Base-by-base conservation (phyloP, 2,329 filamentous ascomycete species). In the Curvularia spicifera region DNA sequence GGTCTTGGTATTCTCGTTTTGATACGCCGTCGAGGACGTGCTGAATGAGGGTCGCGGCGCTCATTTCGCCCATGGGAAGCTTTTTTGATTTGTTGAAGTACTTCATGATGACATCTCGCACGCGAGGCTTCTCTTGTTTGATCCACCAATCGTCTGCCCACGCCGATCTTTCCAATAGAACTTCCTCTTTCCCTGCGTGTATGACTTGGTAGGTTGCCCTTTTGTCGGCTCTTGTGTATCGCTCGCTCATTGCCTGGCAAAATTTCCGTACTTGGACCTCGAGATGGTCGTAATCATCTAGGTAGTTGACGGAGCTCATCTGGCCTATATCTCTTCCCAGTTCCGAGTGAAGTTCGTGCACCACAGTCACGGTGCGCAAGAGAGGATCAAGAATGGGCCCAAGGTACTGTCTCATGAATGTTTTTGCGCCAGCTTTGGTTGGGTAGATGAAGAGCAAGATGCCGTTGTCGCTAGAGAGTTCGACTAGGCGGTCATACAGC, bases 61-160 rank as follows among this genome's bases (percentile, higher is more conserved):
- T 84, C 45, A 84, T 69, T 53, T 84, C 81, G 49, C 72, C 70
- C 7, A 75, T 75, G 3, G 77, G 75, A 37, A 78, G 74, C 64
- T 76, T 77, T 53, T 78, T 75, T 20, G 78, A 76, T 55, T 79
- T 78, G 35, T 78, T 77, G 51, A 80, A 80, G 61, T 78, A 80
- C 35, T 75, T 77, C 15, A 73, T 78, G 49, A 82, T 74, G 5
- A 82, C 77, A 29, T 83, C 82, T 58, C 84, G 81, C 50, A 88
- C 82, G 13, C 86, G 80, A 10, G 82, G 78, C 65, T 85, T 85
- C 69, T 89, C 87, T 68, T 89, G 87, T 67, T 87, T 85, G 45
- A 85, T 82, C 79, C 84, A 89, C 86, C 86, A 88, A 55, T 87
- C 83, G 31, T 74, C 72, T 9, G 82, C 80, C 87, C 87, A 89